These are phyloP conservation scores for Exophiala sp. DNA, from an alignment of 2,329 filamentous ascomycete genomes.

Conservation along the genomic window DNA sequence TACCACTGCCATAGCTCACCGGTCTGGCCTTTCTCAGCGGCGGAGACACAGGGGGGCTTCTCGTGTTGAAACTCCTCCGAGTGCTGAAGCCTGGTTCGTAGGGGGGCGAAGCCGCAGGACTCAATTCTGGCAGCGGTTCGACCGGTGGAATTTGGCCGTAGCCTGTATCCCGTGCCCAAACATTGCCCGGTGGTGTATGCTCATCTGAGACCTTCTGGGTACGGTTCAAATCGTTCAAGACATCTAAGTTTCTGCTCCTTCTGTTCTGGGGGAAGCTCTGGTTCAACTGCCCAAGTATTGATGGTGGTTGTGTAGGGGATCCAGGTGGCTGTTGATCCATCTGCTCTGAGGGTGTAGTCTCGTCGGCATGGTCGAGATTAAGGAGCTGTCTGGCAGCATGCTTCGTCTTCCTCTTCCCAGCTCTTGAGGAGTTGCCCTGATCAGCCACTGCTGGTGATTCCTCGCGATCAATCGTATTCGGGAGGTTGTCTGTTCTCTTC, in stretches of 20 bases:
- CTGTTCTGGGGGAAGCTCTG: constrained; percentile 14
- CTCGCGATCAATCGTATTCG: background rate
- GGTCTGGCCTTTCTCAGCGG: constrained; percentile 37
- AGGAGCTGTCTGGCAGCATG: constrained; percentile 21
- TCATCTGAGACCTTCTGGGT: constrained; percentile 28
- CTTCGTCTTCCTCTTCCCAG: constrained; percentile 24
- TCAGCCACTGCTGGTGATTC: constrained; percentile 15
- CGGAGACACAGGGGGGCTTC: constrained; percentile 41
- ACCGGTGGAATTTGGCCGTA: constrained; percentile 22
- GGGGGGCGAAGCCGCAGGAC: constrained; percentile 36
- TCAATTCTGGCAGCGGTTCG: constrained; percentile 21
- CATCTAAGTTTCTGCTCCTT: constrained; percentile 10
- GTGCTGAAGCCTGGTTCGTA: constrained; percentile 37
- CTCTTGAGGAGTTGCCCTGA: constrained; percentile 18
- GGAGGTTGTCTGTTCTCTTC: constrained; percentile 9
- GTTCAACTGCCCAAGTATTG: constrained; percentile 20
- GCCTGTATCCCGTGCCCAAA: constrained; percentile 12
- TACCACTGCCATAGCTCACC: constrained; percentile 40
- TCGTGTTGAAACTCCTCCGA: constrained; percentile 37
- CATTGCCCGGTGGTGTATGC: constrained; percentile 25
- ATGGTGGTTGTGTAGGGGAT: constrained; percentile 10
- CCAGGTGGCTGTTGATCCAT: constrained; percentile 18
- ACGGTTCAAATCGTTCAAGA: constrained; percentile 19
- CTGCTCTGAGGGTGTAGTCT: constrained; percentile 11
- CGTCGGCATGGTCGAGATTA: constrained; percentile 20